Evolutionary conservation across 805 yeast genomes (phyloP).

Genomic region (Grigorovia jiainica): DNA sequence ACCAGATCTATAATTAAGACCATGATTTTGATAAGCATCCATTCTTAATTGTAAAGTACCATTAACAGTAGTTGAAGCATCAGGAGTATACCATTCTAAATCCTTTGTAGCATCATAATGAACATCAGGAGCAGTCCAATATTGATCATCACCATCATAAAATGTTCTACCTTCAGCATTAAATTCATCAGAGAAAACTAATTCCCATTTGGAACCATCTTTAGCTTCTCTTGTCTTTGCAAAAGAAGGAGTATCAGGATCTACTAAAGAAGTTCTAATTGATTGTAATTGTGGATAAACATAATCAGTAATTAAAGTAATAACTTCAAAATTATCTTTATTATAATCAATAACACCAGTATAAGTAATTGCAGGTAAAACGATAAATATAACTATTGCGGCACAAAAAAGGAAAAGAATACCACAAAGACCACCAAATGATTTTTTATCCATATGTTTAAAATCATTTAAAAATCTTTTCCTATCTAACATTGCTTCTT

Average conservation of each 20-base stretch:
- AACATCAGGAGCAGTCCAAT: slow-evolving; percentile 76
- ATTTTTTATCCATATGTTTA: slow-evolving; percentile 54
- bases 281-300: slow-evolving; percentile 43
- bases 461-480: slow-evolving; percentile 56
- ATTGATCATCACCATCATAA: slow-evolving; percentile 85
- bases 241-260: slow-evolving; percentile 50
- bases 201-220: slow-evolving; percentile 62
- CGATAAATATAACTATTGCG: slow-evolving; percentile 54
- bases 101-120: slow-evolving; percentile 84
- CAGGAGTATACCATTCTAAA: slow-evolving; percentile 93
- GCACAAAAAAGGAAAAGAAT: slow-evolving; percentile 50
- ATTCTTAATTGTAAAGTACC: slow-evolving; percentile 61
- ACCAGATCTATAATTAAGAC: slow-evolving; percentile 76
- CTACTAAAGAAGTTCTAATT: slow-evolving; percentile 43
- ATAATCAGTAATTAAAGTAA: slow-evolving; percentile 38
- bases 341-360: slow-evolving; percentile 48
- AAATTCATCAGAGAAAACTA: slow-evolving; percentile 88
- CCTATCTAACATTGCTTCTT: slow-evolving; percentile 77
- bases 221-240: slow-evolving; percentile 42
- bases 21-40: slow-evolving; percentile 78
- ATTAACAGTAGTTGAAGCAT: slow-evolving; percentile 67
- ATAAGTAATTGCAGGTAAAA: slow-evolving; percentile 77
- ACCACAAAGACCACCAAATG: slow-evolving; percentile 53
- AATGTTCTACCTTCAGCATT: slow-evolving; percentile 84
- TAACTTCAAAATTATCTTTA: slow-evolving; percentile 4